Base-by-base conservation (phyloP, 169 alveolate genomes). In the Plasmodium knowlesi region DNA sequence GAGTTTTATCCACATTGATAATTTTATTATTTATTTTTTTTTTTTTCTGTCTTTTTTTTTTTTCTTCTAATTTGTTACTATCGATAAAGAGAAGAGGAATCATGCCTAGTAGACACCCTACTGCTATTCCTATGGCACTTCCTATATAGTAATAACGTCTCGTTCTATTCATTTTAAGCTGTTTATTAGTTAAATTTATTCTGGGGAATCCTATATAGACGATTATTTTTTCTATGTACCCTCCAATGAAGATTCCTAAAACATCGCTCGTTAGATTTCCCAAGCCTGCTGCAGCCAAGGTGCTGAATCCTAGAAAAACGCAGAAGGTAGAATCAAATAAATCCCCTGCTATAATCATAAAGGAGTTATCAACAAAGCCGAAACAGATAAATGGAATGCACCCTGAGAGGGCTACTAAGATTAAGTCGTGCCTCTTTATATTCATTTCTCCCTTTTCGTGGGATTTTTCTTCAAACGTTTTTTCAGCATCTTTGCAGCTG, bases 211-310 rank as follows among this genome's bases (percentile, higher is more conserved):
- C 91, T 16, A 82, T 28, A 54, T 67, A 72, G 1, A 28, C 88
- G 78, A 82, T 76, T 22, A 71, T 50, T 85, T 83, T 84, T 81
- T 93, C 96, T 19, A 93, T 92, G 73, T 92, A 89, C 8, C 96
- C 94, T 19, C 95, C 96, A 43, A 93, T 85, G 78, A 92, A 82
- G n/a, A 94, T 82, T 3, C 97, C 95, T 22, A 73, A 80, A 8
- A 88, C 92, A 73, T 88, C 95, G n/a, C 95, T 67, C n/a, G 95
- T 73, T 39, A 88, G 10, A 84, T 95, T 95, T 19, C 97, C 97
- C 61, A 95, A 83, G 0, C 96, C 97, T 5, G 97, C 97, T 4
- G 97, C 97, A 5, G 97, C 95, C 95, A 95, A 54, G 16, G 97
- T 95, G 71, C 96, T 82, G 14, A 95, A 82, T n/a, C 97, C 97